These are phyloP conservation scores for Globisporangium paddicum DNA, from an alignment of 352 stramenopile genomes.

Conservation along the genomic window DNA sequence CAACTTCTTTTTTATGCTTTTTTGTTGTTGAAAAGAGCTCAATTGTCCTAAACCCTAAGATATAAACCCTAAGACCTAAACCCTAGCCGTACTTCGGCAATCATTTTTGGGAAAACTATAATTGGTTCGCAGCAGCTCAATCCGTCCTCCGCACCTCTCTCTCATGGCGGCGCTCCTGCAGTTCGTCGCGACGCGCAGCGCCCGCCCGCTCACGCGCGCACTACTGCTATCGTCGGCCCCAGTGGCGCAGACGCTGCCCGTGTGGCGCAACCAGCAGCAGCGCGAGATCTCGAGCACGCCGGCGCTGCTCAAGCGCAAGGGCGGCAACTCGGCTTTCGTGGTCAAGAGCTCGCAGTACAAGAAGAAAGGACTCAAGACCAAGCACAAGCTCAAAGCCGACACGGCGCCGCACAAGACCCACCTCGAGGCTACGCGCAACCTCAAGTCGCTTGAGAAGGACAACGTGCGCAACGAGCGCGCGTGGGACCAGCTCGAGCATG, in stretches of 20 bases:
- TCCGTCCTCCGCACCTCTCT: background rate
- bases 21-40: too few relatives aligned
- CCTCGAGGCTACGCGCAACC: constrained; percentile 37
- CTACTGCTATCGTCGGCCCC: background rate
- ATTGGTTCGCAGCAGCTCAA: constrained; percentile 4
- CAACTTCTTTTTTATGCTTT: too few relatives aligned
- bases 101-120: too few relatives aligned
- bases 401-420: constrained; percentile 49
- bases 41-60: too few relatives aligned
- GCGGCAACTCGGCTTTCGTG: constrained; percentile 63
- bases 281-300: constrained; percentile 34
- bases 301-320: constrained; percentile 56
- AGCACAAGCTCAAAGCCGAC: constrained; percentile 71
- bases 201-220: background rate
- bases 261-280: constrained; percentile 2
- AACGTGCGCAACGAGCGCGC: constrained; percentile 43
- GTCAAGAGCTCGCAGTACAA: constrained; percentile 48
- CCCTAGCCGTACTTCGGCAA: too few relatives aligned
- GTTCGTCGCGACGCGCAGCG: constrained; percentile 19
- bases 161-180: constrained; percentile 27
- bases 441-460: constrained; percentile 31
- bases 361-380: constrained; percentile 48
- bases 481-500: constrained; percentile 52
- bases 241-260: background rate
- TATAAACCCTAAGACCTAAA: too few relatives aligned